A percentile compares a stretch with the other conserved stretches of the same genome.
phyloP scores from a whole-genome alignment of 352 stramenopile genomes.

The Phytophthora pisi region DNA sequence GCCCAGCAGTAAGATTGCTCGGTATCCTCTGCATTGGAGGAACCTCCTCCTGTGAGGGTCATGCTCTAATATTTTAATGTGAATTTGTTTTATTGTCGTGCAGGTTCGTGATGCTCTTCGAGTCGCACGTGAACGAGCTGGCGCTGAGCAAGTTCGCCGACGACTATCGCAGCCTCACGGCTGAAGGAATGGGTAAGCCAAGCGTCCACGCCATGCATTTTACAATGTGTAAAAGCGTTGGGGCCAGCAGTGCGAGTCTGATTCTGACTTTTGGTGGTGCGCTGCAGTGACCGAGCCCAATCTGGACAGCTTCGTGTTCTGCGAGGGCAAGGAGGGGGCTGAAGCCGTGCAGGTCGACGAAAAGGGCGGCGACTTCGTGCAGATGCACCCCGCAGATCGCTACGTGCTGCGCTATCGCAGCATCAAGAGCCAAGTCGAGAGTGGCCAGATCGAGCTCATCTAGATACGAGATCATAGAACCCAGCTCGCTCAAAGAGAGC shows the following conservation, averaged over 20 bases:
- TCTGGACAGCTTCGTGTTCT: slow-evolving; percentile 85
- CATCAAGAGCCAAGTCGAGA: slow-evolving; percentile 61
- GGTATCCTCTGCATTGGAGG: slow-evolving; percentile 6
- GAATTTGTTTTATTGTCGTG: slow-evolving; percentile 11
- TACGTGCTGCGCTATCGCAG: slow-evolving; percentile 79
- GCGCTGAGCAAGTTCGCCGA: slow-evolving; percentile 65
- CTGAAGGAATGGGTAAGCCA: slow-evolving; percentile 72
- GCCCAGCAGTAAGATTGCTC: slow-evolving; percentile 57
- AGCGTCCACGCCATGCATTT: background rate
- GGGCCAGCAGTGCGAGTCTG: background rate
- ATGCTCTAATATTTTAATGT: background rate
- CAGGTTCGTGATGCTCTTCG: slow-evolving; percentile 66
- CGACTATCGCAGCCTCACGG: slow-evolving; percentile 60
- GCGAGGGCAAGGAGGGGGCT: slow-evolving; percentile 63
- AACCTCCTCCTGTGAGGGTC: background rate
- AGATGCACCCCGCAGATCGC: slow-evolving; percentile 62
- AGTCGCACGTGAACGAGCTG: slow-evolving; percentile 75
- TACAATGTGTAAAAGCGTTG: background rate
- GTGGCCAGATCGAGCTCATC: slow-evolving; percentile 59
- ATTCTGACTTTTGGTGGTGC: slow-evolving; percentile 10
- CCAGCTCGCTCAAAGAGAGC: background rate
- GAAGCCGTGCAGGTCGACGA: slow-evolving; percentile 76
- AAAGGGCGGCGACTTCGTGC: slow-evolving; percentile 66
- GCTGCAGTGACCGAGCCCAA: slow-evolving; percentile 71
- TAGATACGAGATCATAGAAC: slow-evolving; percentile 33